Percentiles rank a stretch among this genome's conserved stretches.
Conservation (phyloP, 176 grass and related monocot genomes). For the Ensete glaucum region DNA sequence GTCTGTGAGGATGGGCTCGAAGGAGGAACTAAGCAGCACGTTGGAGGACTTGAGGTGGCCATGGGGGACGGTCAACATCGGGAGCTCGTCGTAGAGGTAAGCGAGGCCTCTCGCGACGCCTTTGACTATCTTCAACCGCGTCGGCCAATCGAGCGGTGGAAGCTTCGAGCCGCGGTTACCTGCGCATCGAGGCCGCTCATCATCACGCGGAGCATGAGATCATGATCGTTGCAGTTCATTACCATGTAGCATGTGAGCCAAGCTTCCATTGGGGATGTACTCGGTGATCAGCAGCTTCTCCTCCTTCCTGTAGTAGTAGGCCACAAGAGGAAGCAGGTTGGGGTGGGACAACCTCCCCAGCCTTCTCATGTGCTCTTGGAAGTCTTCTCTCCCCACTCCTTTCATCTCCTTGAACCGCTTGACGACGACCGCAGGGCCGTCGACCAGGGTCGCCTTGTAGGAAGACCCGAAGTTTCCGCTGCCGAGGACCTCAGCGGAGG, state of each 20-base stretch:
- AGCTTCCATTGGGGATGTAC: constrained; percentile 10
- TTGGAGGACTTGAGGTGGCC: constrained; percentile 19
- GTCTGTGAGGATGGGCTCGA: constrained; percentile 6
- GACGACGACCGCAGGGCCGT: background rate
- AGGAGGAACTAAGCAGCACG: constrained; percentile 6
- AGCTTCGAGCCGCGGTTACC: background rate
- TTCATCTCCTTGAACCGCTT: constrained; percentile 10
- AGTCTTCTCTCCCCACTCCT: background rate
- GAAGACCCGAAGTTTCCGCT: constrained; percentile 9
- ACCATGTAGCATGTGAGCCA: constrained; percentile 14
- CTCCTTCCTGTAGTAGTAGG: constrained; percentile 14
- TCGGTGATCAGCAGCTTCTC: constrained; percentile 11
- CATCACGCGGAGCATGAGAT: too few species aligned
- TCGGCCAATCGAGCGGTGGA: background rate
- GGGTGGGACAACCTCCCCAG: background rate
- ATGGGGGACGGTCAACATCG: background rate
- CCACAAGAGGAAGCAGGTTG: constrained; percentile 2
- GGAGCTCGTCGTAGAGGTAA: constrained; percentile 6
- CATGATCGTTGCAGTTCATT: background rate
- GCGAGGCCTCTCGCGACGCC: constrained; percentile 1
- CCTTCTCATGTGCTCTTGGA: constrained; percentile 7
- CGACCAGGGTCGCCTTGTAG: constrained; percentile 7
- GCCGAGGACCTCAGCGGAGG: constrained; percentile 9
- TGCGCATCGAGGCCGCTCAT: background rate
- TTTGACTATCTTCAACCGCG: constrained; percentile 3